These are phyloP conservation scores for Termitomyces sp. DNA, from an alignment of 768 basidiomycete genomes.

Conservation along the genomic window DNA sequence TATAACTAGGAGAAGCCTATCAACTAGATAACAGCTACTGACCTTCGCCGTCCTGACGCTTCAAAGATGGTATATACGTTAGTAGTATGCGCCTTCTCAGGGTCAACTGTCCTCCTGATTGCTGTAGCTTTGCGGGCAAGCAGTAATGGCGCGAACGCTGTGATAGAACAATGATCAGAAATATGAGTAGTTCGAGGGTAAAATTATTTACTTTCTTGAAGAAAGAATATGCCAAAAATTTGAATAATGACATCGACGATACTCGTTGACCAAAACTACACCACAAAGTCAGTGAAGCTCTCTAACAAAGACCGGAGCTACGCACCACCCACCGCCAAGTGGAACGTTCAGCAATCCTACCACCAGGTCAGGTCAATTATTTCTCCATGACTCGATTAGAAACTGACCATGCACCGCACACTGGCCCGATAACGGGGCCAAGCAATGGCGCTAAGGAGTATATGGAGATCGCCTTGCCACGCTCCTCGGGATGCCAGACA, in stretches of 20 bases:
- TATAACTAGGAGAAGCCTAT: neutral
- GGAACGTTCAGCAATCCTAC: conserved; percentile 50
- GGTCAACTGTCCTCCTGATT: conserved; percentile 40
- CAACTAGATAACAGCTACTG: conserved; percentile 15
- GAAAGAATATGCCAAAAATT: conserved; percentile 45
- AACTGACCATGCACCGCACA: conserved; percentile 54
- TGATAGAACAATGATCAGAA: conserved; percentile 7
- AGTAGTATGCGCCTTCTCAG: conserved; percentile 35
- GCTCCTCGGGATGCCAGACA: conserved; percentile 54
- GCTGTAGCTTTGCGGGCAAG: conserved; percentile 46
- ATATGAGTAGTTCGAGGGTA: neutral
- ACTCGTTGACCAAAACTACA: conserved; percentile 62
- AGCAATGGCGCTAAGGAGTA: conserved; percentile 63
- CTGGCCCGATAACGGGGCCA: conserved; percentile 60
- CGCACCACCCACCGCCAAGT: conserved; percentile 73
- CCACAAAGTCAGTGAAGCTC: neutral
- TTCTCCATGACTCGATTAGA: neutral
- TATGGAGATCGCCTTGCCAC: conserved; percentile 59
- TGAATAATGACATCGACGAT: conserved; percentile 55
- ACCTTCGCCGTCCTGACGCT: conserved; percentile 36
- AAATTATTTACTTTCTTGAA: conserved; percentile 53
- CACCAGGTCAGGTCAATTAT: neutral
- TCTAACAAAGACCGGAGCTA: conserved; percentile 1
- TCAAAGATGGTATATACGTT: conserved; percentile 47
- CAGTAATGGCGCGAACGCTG: conserved; percentile 39